Evolutionary conservation across 1,284 basidiomycete species (phyloP), one percentile per base, ranked within the genome.

Genomic region (Ceratobasidium sp.): DNA sequence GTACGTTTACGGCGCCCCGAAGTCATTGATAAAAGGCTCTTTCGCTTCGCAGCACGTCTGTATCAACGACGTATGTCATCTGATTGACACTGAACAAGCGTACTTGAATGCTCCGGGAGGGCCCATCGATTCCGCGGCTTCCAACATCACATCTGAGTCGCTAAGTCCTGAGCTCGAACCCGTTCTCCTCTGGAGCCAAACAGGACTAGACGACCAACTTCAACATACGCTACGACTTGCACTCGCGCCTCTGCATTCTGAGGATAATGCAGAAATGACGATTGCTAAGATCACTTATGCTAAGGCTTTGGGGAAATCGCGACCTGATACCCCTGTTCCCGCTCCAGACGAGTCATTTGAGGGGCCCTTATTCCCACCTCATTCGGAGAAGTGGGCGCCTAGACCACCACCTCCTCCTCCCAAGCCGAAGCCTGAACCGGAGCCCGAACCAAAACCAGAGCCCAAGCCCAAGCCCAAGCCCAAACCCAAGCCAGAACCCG

Each of bases 171-270:
- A 47, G 16, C 44, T 47, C 16, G 44, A 47, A 47, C 44, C 44
- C 44, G 44, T 47, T 14, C 44, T 47, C 5, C 44, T 47, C 7
- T 47, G 44, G 44, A 47, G 44, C 16, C 16, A 19, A 23, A 47
- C n/a, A n/a, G 44, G 44, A 19, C 44, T 47, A 4, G 44, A 47
- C 44, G 44, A 47, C 16, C 44, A 23, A 19, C 4, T 16, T 47
- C 44, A 47, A 14, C 44, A 47, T 16, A 47, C n/a, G 44, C 23
- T 47, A 16, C 44, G 44, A 47, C 44, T 47, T 47, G 44, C 44
- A 16, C 44, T 47, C 16, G 44, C 44, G 4, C n/a, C 44, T n/a
- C 16, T 47, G 7, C 23, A n/a, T 14, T 47, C 44, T 4, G 6
- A 19, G 16, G 44, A 23, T 7, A 16, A 47, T 47, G 44, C 44